These are phyloP conservation scores for Andrographis paniculata DNA, from an alignment of 305 asterid genomes.

Conservation along the genomic window DNA sequence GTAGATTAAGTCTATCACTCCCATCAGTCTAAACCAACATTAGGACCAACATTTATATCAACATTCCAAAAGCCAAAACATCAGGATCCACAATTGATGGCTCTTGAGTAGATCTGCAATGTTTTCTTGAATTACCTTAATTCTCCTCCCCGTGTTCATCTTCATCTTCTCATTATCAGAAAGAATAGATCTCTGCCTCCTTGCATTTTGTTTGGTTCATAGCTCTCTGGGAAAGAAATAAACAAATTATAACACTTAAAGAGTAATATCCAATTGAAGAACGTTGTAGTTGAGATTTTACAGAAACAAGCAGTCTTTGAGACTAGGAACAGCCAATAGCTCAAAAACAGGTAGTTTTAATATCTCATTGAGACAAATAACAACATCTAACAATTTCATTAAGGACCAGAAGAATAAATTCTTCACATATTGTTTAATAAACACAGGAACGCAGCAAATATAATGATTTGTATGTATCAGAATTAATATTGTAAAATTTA, in stretches of 20 bases:
- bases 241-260: neutral
- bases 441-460: too few relatives aligned
- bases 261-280: neutral
- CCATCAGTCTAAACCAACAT: neutral
- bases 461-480: too few relatives aligned
- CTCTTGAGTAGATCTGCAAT: slow-evolving; percentile 58
- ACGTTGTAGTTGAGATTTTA: neutral
- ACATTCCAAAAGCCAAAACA: slow-evolving; percentile 4
- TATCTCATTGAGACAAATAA: neutral
- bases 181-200: slow-evolving; percentile 47
- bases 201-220: slow-evolving; percentile 27
- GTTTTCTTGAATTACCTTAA: slow-evolving; percentile 56
- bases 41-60: neutral
- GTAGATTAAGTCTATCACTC: slow-evolving; percentile 5
- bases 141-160: slow-evolving; percentile 25
- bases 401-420: too few relatives aligned
- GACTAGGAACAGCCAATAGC: neutral
- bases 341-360: neutral
- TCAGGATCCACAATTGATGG: slow-evolving; percentile 65
- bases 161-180: slow-evolving; percentile 70
- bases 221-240: slow-evolving; percentile 19
- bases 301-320: neutral
- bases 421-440: too few relatives aligned
- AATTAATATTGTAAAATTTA: too few relatives aligned
- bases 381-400: too few relatives aligned